Base-by-base conservation (phyloP, 1,284 basidiomycete genomes). In the Sporisorium graminicola region DNA sequence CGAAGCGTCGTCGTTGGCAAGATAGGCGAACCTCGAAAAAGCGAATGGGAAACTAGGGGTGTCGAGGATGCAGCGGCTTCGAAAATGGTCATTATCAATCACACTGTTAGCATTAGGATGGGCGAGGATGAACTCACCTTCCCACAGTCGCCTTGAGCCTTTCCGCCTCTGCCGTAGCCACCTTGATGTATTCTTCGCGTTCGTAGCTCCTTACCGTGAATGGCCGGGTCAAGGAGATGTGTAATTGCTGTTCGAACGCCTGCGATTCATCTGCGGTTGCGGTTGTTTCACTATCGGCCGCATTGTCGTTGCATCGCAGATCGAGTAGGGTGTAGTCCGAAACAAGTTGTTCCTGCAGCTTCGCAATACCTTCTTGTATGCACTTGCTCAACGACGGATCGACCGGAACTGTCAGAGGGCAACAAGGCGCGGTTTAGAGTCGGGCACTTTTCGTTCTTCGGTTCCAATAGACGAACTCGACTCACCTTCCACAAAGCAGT, bases 221-320 rank as follows among this genome's bases (percentile, higher is more conserved):
- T 1, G 78, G 78, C 12, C 78, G 55, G 4, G 75, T 78, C 14
- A 80, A 27, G 5, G 78, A 80, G 16, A 80, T 65, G 58, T 80
- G 78, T 0, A 71, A 66, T 8, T 42, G 61, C 5, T 27, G 35
- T 16, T 12, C 5, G 12, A 13, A 13, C 12, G 29, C 9, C 22
- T 37, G 33, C 40, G 40, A n/a, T 20, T 12, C 8, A 5, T 24
- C 18, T 18, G 24, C 24, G 10, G 18, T n/a, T 27, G 44, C 22
- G 12, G n/a, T 6, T 31, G 18, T n/a, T 50, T 13, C n/a, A 24
- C 18, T 16, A 27, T 24, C 7, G 3, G 24, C n/a, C 4, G 16
- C n/a, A 13, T 26, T 9, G 1, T 71, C 29, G 51, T n/a, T 14
- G 29, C 18, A 9, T 31, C 47, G 20, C 26, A 65, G 26, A 35